Evolutionary conservation across 2,329 filamentous ascomycete genomes (phyloP).

Genomic region (Trichoderma guizhouense): DNA sequence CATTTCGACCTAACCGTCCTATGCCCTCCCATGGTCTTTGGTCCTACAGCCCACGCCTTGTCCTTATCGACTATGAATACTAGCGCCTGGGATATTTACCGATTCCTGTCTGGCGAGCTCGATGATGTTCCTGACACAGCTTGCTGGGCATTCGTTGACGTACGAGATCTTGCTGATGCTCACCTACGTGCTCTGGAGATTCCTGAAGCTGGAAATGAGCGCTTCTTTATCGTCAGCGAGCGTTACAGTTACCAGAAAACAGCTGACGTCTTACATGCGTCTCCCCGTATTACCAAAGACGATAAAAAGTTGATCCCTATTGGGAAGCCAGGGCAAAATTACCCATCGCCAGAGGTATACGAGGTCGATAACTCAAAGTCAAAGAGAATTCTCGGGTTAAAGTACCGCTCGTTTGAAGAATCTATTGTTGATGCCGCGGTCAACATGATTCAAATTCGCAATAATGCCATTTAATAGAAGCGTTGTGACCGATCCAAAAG

Average conservation of each 20-base stretch:
- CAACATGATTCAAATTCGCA: background rate
- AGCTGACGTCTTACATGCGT: background rate
- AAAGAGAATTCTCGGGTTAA: background rate
- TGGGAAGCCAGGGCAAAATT: background rate
- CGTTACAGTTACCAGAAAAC: background rate
- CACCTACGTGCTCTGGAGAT: background rate
- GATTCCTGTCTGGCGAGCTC: background rate
- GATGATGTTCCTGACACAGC: background rate
- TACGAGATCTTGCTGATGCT: background rate
- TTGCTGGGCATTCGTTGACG: background rate
- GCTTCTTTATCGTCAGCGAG: background rate
- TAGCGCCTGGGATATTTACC: background rate
- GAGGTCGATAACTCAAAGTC: background rate
- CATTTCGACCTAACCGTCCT: background rate
- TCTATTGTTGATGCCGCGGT: background rate
- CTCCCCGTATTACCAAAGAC: background rate
- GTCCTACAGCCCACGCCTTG: background rate
- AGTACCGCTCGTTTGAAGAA: background rate
- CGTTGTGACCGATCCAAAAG: background rate
- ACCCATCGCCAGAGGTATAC: background rate
- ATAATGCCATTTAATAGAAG: background rate
- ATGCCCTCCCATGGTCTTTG: background rate
- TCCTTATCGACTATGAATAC: background rate
- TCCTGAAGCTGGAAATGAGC: background rate
- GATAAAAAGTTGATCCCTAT: background rate